These are phyloP conservation scores for Ottelia alismoides DNA, from an alignment of 106 monocot species.

Conservation along the genomic window DNA sequence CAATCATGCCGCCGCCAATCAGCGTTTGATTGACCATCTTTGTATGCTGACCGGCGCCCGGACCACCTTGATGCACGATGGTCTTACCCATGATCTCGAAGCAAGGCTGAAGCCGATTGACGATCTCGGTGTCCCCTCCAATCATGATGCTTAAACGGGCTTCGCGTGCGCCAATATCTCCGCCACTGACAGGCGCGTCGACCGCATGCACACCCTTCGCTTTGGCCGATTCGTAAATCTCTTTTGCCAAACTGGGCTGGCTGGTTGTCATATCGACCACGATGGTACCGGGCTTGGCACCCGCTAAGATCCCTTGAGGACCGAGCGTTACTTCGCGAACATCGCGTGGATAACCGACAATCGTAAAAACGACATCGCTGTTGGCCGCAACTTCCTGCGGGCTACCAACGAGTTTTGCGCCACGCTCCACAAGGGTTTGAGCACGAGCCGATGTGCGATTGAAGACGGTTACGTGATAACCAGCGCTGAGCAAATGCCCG, in stretches of 20 bases:
- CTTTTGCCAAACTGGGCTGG: slow-evolving; percentile 11
- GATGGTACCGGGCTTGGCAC: background rate
- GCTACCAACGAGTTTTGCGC: slow-evolving; percentile 19
- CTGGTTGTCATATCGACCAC: slow-evolving; percentile 20
- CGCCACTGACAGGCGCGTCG: slow-evolving; percentile 50
- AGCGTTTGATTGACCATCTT: slow-evolving; percentile 55
- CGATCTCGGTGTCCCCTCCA: slow-evolving; percentile 25
- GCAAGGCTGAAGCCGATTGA: slow-evolving; percentile 25
- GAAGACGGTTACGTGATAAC: slow-evolving; percentile 29
- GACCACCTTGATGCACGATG: slow-evolving; percentile 20
- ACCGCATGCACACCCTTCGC: slow-evolving; percentile 18
- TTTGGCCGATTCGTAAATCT: slow-evolving; percentile 9
- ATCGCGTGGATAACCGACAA: slow-evolving; percentile 35
- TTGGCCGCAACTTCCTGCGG: slow-evolving; percentile 19
- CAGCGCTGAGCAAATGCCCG: slow-evolving; percentile 20
- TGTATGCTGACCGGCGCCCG: slow-evolving; percentile 34
- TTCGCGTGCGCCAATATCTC: slow-evolving; percentile 39
- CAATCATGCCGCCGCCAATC: slow-evolving; percentile 19
- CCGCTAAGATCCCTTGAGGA: slow-evolving; percentile 9
- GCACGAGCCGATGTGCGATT: slow-evolving; percentile 34
- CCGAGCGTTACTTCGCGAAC: slow-evolving; percentile 22
- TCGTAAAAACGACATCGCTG: slow-evolving; percentile 36
- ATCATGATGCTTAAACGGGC: slow-evolving; percentile 31
- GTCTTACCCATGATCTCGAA: slow-evolving; percentile 14
- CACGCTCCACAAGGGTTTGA: slow-evolving; percentile 6